Base-by-base conservation (phyloP, 805 yeast genomes). In the Nakazawaea wickerhamii region DNA sequence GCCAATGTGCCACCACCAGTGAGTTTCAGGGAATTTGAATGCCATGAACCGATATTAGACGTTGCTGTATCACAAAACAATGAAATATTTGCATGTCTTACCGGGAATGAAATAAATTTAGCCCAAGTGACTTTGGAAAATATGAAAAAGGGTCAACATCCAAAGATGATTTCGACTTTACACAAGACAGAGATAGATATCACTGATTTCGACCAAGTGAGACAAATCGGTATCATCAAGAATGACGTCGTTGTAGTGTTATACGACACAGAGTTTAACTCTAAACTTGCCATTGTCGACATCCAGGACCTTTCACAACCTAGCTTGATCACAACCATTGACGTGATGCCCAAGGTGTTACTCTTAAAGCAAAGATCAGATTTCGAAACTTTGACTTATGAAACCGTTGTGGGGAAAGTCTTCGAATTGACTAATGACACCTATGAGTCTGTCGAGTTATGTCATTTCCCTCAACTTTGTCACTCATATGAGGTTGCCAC, bases 1-100 rank as follows among this genome's bases (percentile, higher is more conserved):
- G 95, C 96, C 2, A 88, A 81, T 57, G 91, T 88, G 9, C 99
- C 99, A 3, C 99, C 99, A 1, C 99, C 99, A 33, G 78, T 87
- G 57, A 73, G 86, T 19, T 82, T 73, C 55, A 72, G 95, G 45
- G 85, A 80, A 38, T 60, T 87, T 39, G 75, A 71, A 8, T 64
- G 79, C 10, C 68, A 67, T 7, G 68, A 65, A 1, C 76, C 76
- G 44, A 77, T 88, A 6, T 58, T 70, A 17, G 87, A 84, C 53
- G 74, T 77, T 33, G 84, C 95, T 0, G 75, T 80, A 4, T 75
- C 81, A 47, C 60, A 71, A 39, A 66, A 77, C 9, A 87, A 84
- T 58, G 75, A 72, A 40, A 50, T 57, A 4, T 74, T 75, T 53
- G 90, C 86, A 0, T 71, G 77, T 0, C 59, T 84, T 30, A 71